phyloP scores from a whole-genome alignment of 2,329 filamentous ascomycete genomes.

The Scleromitrula shiraiana region DNA sequence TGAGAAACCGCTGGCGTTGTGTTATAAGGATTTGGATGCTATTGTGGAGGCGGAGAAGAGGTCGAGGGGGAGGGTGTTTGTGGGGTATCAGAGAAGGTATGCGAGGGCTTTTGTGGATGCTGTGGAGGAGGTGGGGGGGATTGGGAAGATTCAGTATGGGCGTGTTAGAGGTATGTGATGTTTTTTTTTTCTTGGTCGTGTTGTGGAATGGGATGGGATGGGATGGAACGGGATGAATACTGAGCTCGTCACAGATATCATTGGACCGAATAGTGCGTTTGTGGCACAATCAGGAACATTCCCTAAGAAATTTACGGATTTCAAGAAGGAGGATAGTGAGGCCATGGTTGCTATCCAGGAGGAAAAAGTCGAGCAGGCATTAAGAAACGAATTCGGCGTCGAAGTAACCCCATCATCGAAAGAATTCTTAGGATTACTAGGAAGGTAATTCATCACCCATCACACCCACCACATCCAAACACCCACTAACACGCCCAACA shows the following conservation, averaged over 20 bases:
- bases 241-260: slow-evolving; percentile 31
- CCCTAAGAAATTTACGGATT: slow-evolving; percentile 37
- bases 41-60: slow-evolving; percentile 42
- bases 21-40: slow-evolving; percentile 35
- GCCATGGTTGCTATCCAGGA: slow-evolving; percentile 53
- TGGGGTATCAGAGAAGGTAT: slow-evolving; percentile 55
- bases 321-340: slow-evolving; percentile 22
- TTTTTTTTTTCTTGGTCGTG: background rate
- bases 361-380: slow-evolving; percentile 81
- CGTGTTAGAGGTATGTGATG: slow-evolving; percentile 33
- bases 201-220: too few species aligned
- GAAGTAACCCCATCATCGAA: slow-evolving; percentile 1
- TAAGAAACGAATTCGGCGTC: slow-evolving; percentile 60
- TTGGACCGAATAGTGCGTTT: slow-evolving; percentile 45
- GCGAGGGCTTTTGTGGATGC: slow-evolving; percentile 46
- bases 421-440: slow-evolving; percentile 4
- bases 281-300: slow-evolving; percentile 42
- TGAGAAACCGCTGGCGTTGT: slow-evolving; percentile 50
- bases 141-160: slow-evolving; percentile 48
- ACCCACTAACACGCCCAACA: slow-evolving; percentile 30
- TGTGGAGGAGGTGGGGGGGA: slow-evolving; percentile 43
- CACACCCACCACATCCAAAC: background rate
- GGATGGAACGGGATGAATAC: too few species aligned
- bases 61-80: slow-evolving; percentile 40
- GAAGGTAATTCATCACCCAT: background rate